Evolutionary conservation across 805 yeast species (phyloP).

Genomic region (Yarrowia deformans): DNA sequence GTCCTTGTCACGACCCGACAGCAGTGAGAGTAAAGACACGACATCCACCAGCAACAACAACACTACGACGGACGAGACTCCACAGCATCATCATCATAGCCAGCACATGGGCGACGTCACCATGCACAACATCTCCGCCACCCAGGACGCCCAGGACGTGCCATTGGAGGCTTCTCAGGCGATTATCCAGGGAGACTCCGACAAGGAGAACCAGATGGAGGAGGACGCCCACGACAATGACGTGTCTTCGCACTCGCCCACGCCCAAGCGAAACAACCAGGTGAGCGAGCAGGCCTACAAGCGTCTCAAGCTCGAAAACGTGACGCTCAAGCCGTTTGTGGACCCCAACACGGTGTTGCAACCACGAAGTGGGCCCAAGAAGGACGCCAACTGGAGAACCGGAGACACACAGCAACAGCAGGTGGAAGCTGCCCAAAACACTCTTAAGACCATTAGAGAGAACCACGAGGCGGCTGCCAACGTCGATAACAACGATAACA

Average conservation of each 20-base stretch:
- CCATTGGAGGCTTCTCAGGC: conserved; percentile 28
- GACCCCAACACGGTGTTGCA: conserved; percentile 5
- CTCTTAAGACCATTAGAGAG: conserved; percentile 9
- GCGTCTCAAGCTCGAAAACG: conserved; percentile 35
- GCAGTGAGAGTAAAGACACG: conserved; percentile 16
- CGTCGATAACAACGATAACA: background rate
- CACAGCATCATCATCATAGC: background rate
- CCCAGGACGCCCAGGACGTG: background rate
- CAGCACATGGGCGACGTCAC: conserved; percentile 24
- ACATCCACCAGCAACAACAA: background rate
- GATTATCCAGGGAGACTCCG: conserved; percentile 17
- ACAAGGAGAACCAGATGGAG: conserved; percentile 23
- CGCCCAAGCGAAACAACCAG: conserved; percentile 35
- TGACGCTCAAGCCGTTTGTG: conserved; percentile 21
- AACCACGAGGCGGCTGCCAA: background rate
- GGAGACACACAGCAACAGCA: conserved; percentile 15
- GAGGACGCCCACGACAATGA: background rate
- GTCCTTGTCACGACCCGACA: conserved; percentile 18
- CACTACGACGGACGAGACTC: background rate
- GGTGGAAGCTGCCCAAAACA: conserved; percentile 23
- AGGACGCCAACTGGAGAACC: conserved; percentile 25
- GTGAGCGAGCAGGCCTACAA: conserved; percentile 23
- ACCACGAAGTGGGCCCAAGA: conserved; percentile 25
- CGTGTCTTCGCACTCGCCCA: conserved; percentile 20
- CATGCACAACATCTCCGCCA: conserved; percentile 20